These are phyloP conservation scores for Fusarium burgessii DNA, from an alignment of 2,329 filamentous ascomycete genomes.

Conservation along the genomic window DNA sequence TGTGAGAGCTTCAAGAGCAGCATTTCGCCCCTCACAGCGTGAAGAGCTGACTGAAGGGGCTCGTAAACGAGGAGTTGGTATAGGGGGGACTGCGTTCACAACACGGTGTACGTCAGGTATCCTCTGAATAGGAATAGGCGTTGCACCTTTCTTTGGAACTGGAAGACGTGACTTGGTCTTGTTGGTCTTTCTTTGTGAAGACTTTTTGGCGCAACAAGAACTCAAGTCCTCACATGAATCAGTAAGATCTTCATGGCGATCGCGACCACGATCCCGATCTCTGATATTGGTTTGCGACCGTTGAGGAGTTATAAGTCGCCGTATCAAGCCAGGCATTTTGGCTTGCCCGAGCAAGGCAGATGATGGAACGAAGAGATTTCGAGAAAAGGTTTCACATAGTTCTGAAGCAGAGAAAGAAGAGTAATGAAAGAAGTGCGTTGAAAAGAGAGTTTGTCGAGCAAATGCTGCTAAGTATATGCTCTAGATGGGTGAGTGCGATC, in stretches of 20 bases:
- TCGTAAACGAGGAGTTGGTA: slow-evolving; percentile 53
- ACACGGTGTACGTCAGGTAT: slow-evolving; percentile 56
- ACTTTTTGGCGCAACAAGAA: slow-evolving; percentile 32
- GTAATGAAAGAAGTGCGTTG: slow-evolving; percentile 6
- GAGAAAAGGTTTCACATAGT: slow-evolving; percentile 39
- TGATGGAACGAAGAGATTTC: slow-evolving; percentile 20
- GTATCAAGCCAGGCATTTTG: slow-evolving; percentile 44
- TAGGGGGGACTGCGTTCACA: slow-evolving; percentile 53
- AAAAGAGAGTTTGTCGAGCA: slow-evolving; percentile 36
- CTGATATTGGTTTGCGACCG: slow-evolving; percentile 18
- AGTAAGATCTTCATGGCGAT: slow-evolving; percentile 27
- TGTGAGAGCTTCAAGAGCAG: slow-evolving; percentile 47
- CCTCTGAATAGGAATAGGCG: slow-evolving; percentile 50
- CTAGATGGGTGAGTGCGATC: slow-evolving; percentile 15
- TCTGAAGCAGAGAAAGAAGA: slow-evolving; percentile 9
- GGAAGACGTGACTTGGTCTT: slow-evolving; percentile 42
- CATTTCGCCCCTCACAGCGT: slow-evolving; percentile 55
- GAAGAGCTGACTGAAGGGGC: slow-evolving; percentile 60
- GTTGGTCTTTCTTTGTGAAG: slow-evolving; percentile 27
- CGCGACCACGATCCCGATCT: slow-evolving; percentile 14
- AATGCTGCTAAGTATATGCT: slow-evolving; percentile 23
- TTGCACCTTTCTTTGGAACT: slow-evolving; percentile 31
- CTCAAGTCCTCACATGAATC: slow-evolving; percentile 40
- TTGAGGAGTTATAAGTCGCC: slow-evolving; percentile 42
- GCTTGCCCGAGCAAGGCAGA: slow-evolving; percentile 29